These are phyloP conservation scores for Haplosporangium gracile DNA, from an alignment of 192 early-diverging fungal genomes.

Conservation along the genomic window DNA sequence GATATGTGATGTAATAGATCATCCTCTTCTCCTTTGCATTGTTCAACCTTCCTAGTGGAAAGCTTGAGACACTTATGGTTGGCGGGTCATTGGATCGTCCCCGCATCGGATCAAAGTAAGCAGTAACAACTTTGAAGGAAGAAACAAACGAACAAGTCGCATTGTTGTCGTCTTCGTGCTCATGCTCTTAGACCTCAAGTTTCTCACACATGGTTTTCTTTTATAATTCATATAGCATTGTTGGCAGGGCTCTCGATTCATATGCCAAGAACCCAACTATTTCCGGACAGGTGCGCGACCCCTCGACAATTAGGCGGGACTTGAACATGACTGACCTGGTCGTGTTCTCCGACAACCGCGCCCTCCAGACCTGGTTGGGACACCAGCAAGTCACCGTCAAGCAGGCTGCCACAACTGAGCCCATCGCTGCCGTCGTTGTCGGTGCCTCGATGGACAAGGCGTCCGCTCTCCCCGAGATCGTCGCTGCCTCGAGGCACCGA, in stretches of 20 bases:
- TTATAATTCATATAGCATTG: constrained; percentile 39
- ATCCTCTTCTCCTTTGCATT: constrained; percentile 88
- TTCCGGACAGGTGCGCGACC: constrained; percentile 42
- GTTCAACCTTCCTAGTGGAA: constrained; percentile 75
- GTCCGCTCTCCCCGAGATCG: neutral
- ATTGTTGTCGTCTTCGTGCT: too few species aligned
- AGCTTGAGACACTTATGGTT: constrained; percentile 60
- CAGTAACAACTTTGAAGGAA: neutral
- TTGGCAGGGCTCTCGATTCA: constrained; percentile 47
- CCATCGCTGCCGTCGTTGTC: neutral
- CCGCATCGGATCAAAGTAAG: constrained; percentile 55
- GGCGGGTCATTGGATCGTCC: constrained; percentile 58
- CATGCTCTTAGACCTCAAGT: neutral
- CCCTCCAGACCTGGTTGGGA: constrained; percentile 51
- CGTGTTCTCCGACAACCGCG: constrained; percentile 53
- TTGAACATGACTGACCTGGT: constrained; percentile 53
- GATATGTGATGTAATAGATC: constrained; percentile 63
- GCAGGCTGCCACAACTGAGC: constrained; percentile 5
- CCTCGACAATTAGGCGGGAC: constrained; percentile 17
- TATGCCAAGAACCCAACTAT: constrained; percentile 54
- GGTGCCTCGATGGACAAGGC: constrained; percentile 11
- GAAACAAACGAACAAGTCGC: neutral
- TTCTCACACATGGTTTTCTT: neutral
- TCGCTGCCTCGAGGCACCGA: neutral
- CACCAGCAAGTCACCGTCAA: constrained; percentile 31